Evolutionary conservation across 139 green algal species (phyloP).

Genomic region (Monoraphidium neglectum): DNA sequence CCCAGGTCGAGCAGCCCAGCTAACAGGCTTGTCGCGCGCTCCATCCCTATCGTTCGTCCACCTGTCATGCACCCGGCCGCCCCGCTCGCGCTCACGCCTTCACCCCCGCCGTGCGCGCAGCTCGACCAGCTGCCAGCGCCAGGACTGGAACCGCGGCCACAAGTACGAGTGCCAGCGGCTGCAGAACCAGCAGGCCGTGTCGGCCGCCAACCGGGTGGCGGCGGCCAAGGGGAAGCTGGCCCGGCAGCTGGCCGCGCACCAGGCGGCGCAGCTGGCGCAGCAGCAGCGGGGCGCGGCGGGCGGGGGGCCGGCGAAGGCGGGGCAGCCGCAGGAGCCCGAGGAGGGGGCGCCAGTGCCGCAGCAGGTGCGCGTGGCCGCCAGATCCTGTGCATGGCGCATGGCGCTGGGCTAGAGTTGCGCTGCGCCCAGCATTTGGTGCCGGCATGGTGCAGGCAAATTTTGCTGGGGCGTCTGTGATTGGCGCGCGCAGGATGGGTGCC

Average conservation of each 20-base stretch:
- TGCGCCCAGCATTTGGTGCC: too few relatives aligned
- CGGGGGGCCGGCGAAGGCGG: neutral
- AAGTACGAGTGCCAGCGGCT: slow-evolving; percentile 33
- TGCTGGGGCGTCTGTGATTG: too few relatives aligned
- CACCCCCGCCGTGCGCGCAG: neutral
- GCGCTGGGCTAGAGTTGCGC: too few relatives aligned
- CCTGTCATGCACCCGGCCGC: too few relatives aligned
- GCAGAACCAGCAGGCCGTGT: neutral
- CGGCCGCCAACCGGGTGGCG: neutral
- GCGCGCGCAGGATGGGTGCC: too few relatives aligned
- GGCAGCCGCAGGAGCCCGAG: slow-evolving; percentile 10
- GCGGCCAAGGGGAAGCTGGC: neutral
- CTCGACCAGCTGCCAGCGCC: slow-evolving; percentile 13
- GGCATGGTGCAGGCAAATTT: too few relatives aligned
- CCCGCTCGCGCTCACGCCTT: neutral
- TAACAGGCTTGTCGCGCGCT: too few relatives aligned
- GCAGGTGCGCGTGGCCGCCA: neutral
- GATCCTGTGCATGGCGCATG: too few relatives aligned
- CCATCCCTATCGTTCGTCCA: too few relatives aligned
- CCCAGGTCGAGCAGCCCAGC: too few relatives aligned
- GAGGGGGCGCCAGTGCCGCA: slow-evolving; percentile 21
- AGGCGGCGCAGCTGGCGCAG: neutral
- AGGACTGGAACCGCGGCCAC: slow-evolving; percentile 29
- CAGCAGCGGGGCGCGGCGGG: neutral
- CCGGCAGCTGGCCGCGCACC: neutral